Conservation (phyloP, 1,284 basidiomycete genomes). For the Ceratobasidium sp. region DNA sequence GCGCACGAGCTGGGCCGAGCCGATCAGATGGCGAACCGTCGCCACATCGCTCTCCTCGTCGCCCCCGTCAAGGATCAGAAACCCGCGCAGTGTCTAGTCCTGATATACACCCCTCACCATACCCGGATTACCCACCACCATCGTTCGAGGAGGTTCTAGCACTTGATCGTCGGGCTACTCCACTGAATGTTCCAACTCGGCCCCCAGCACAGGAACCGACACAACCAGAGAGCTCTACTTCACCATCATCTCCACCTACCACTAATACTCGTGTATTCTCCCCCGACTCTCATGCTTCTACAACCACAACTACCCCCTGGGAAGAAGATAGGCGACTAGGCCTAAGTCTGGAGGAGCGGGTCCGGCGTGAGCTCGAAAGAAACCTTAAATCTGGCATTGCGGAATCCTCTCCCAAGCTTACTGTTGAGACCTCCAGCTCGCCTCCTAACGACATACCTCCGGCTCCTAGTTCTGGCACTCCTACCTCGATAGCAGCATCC, state of each 20-base stretch:
- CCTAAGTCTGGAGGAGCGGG: conserved; percentile 34
- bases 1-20: conserved; percentile 4
- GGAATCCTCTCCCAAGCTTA: not conserved
- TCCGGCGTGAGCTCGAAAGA: conserved; percentile 36
- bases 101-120: conserved; percentile 7
- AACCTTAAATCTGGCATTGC: conserved; percentile 3
- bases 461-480: conserved; percentile 6
- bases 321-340: conserved; percentile 39
- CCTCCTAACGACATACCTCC: not conserved
- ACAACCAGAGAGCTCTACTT: not conserved
- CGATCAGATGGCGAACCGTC: conserved; percentile 12
- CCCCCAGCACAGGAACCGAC: not conserved
- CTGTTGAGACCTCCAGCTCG: not conserved
- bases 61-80: conserved; percentile 28
- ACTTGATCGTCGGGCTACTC: conserved; percentile 7
- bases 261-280: not conserved
- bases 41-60: conserved; percentile 18
- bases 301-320: conserved; percentile 23
- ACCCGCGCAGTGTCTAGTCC: conserved; percentile 31
- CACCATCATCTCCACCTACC: not conserved
- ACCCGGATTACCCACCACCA: conserved; percentile 41
- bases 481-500: conserved; percentile 35
- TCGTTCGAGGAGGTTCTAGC: conserved; percentile 43
- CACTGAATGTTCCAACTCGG: not conserved
- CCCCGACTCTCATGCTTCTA: not conserved